These are phyloP conservation scores for Globisporangium parvum DNA, from an alignment of 352 stramenopile species.

Conservation along the genomic window DNA sequence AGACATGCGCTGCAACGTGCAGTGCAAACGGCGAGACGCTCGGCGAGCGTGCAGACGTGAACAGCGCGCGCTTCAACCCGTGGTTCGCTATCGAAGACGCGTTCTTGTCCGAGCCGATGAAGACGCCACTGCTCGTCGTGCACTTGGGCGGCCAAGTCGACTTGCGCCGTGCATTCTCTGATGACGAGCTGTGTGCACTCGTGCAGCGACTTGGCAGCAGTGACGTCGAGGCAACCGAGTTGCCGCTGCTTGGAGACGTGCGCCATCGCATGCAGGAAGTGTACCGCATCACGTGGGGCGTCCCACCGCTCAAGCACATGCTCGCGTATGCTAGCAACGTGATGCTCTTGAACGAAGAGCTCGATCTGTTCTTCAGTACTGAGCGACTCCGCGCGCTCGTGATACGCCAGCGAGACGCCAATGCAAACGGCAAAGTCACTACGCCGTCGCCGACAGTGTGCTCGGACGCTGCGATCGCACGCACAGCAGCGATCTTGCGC, in stretches of 20 bases:
- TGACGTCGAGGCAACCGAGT: background rate
- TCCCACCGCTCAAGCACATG: conserved; percentile 39
- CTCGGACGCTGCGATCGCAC: conserved; percentile 17
- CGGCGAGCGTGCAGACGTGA: conserved; percentile 25
- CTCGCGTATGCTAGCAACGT: conserved; percentile 49
- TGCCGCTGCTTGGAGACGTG: conserved; percentile 14
- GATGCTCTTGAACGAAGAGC: conserved; percentile 58
- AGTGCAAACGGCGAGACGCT: conserved; percentile 35
- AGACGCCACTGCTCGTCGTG: conserved; percentile 36
- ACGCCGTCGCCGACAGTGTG: background rate
- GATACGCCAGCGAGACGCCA: background rate
- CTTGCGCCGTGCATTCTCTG: conserved; percentile 33
- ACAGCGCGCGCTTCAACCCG: conserved; percentile 43
- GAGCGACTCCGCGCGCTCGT: conserved; percentile 11
- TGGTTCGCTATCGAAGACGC: conserved; percentile 52
- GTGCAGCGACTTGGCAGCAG: conserved; percentile 10
- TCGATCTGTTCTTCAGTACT: conserved; percentile 55
- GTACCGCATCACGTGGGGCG: conserved; percentile 54
- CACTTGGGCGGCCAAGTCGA: conserved; percentile 63
- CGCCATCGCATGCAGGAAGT: conserved; percentile 62
- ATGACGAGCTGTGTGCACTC: conserved; percentile 31
- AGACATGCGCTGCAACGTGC: conserved; percentile 21
- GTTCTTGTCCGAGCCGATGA: conserved; percentile 48
- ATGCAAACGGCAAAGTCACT: background rate
- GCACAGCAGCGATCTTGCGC: conserved; percentile 25